These are phyloP conservation scores for Mycena rebaudengoi DNA, from an alignment of 768 basidiomycete genomes.

Conservation along the genomic window DNA sequence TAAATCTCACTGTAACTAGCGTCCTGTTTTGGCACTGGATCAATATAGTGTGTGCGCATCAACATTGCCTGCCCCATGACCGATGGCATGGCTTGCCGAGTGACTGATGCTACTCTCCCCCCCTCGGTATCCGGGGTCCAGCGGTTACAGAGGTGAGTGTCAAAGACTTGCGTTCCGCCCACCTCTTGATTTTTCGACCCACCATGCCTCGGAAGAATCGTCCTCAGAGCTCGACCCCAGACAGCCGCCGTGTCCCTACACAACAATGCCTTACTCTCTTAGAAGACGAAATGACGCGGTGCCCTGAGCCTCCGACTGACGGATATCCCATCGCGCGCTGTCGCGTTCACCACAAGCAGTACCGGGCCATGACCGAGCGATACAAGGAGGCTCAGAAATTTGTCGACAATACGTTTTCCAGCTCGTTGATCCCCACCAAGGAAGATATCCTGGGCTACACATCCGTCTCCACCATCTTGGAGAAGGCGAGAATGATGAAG, in stretches of 20 bases:
- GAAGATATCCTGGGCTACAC: conserved; percentile 20
- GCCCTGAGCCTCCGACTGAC: conserved; percentile 27
- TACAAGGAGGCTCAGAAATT: conserved; percentile 38
- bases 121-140: too few species aligned
- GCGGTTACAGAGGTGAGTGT: too few species aligned
- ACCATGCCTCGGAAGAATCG: background rate
- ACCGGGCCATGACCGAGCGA: conserved; percentile 28
- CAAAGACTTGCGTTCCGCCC: too few species aligned
- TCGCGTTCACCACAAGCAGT: conserved; percentile 35
- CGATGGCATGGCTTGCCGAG: too few species aligned
- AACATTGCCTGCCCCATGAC: too few species aligned
- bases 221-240: background rate
- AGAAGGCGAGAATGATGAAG: conserved; percentile 32
- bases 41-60: too few species aligned
- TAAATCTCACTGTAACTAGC: too few species aligned
- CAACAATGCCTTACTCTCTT: conserved; percentile 2
- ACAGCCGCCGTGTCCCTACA: background rate
- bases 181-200: too few species aligned
- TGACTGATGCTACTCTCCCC: too few species aligned
- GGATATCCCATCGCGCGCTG: conserved; percentile 32
- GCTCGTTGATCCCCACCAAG: conserved; percentile 26
- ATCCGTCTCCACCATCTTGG: conserved; percentile 20
- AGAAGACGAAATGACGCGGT: conserved; percentile 37
- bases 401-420: conserved; percentile 30
- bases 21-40: too few species aligned